Conservation (phyloP, 148 eudicot species). For the Drosera capensis region DNA sequence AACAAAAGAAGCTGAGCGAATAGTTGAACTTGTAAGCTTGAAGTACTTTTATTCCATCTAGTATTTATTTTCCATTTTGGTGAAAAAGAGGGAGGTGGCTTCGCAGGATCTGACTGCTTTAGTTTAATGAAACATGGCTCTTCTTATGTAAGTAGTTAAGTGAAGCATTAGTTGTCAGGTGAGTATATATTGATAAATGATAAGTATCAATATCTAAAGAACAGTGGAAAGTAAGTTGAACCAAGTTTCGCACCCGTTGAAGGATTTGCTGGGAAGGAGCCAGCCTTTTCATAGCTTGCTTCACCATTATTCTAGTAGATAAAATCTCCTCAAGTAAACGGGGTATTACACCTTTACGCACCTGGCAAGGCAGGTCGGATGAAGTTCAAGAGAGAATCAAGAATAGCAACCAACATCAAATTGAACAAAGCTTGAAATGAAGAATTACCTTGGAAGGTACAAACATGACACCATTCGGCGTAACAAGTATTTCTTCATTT, state of each 20-base stretch:
- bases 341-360: constrained; percentile 77
- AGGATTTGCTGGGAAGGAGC: constrained; percentile 56
- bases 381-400: not conserved
- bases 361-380: constrained; percentile 15
- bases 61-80: no score
- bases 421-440: not conserved
- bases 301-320: constrained; percentile 89
- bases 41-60: no score
- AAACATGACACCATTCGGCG: constrained; percentile 96
- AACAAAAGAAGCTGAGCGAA: no score
- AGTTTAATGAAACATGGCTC: no score
- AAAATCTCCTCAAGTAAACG: constrained; percentile 85
- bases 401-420: no score
- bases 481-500: constrained; percentile 45
- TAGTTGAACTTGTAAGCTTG: no score
- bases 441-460: constrained; percentile 53
- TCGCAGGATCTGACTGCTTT: no score
- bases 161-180: no score
- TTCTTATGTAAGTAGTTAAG: no score
- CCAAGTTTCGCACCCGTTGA: constrained; percentile 34
- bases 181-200: no score
- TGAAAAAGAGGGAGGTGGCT: no score
- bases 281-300: constrained; percentile 85
- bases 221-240: not conserved
- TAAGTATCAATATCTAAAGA: not conserved